phyloP scores from a whole-genome alignment of 2,329 filamentous ascomycete species.

The Fusarium xylarioides region DNA sequence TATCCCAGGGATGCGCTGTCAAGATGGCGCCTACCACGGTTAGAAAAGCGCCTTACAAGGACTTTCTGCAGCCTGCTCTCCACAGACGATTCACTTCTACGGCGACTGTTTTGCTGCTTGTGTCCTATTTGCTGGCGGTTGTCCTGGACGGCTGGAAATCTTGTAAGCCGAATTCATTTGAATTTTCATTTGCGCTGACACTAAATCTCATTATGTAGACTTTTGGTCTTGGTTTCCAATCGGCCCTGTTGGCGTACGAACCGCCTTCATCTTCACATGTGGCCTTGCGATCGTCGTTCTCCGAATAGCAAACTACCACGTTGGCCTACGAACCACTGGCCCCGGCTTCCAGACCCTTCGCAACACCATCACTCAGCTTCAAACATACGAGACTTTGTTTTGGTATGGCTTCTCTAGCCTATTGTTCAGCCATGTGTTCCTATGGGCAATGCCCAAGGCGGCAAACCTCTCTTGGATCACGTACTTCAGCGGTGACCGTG shows the following conservation, averaged over 20 bases:
- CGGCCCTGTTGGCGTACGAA: constrained; percentile 77
- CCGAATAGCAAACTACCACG: constrained; percentile 84
- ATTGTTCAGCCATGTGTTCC: constrained; percentile 82
- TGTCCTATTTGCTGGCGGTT: constrained; percentile 79
- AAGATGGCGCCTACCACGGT: constrained; percentile 62
- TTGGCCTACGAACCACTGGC: constrained; percentile 75
- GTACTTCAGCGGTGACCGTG: constrained; percentile 74
- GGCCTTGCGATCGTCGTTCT: constrained; percentile 83
- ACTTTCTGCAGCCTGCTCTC: constrained; percentile 88
- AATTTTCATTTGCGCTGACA: neutral
- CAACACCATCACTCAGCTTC: constrained; percentile 64
- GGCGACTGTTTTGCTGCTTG: constrained; percentile 71
- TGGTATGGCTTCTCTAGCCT: constrained; percentile 83
- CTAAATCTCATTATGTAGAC: constrained; percentile 56
- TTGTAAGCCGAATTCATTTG: constrained; percentile 60
- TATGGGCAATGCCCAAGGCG: constrained; percentile 71
- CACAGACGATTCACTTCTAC: constrained; percentile 88
- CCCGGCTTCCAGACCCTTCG: constrained; percentile 73
- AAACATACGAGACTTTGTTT: constrained; percentile 73
- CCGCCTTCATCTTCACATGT: constrained; percentile 78
- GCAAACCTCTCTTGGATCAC: constrained; percentile 78
- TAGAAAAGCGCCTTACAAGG: constrained; percentile 76
- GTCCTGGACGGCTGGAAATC: constrained; percentile 75
- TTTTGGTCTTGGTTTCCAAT: constrained; percentile 90
- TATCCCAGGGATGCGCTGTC: constrained; percentile 55